Percentiles rank a stretch among this genome's conserved stretches.
These are phyloP conservation scores for Raffaelea deltoideospora DNA, from an alignment of 2,329 filamentous ascomycete species.

Conservation along the genomic window DNA sequence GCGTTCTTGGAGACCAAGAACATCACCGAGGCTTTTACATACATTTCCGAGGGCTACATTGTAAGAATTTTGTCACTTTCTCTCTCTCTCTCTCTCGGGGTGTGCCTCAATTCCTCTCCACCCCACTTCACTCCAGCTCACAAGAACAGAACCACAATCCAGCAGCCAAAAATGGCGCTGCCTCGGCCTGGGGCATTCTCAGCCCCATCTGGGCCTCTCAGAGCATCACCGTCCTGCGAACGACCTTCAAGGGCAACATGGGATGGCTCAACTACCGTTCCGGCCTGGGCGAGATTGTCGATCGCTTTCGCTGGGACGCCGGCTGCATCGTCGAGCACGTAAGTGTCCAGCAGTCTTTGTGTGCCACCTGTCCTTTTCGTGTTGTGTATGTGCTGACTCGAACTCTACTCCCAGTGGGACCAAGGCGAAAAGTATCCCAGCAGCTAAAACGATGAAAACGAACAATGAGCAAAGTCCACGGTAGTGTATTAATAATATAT, in stretches of 20 bases:
- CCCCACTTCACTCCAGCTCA: no score
- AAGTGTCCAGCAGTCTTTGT: slow-evolving; percentile 2
- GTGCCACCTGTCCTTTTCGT: not conserved
- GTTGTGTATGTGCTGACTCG: not conserved
- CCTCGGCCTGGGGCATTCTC: slow-evolving; percentile 12
- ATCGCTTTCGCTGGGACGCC: slow-evolving; percentile 13
- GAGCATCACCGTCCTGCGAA: slow-evolving; percentile 12
- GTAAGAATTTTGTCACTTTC: no score
- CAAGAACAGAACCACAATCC: slow-evolving; percentile 12
- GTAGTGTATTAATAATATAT: no score
- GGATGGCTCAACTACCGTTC: slow-evolving; percentile 13
- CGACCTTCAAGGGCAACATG: slow-evolving; percentile 11
- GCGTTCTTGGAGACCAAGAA: slow-evolving; percentile 13
- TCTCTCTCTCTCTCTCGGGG: no score
- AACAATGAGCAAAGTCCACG: no score
- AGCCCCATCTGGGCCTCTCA: slow-evolving; percentile 12
- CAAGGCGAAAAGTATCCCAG: slow-evolving; percentile 3
- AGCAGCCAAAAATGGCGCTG: slow-evolving; percentile 10
- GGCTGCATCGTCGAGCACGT: slow-evolving; percentile 14
- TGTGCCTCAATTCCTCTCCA: not conserved
- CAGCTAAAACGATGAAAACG: not conserved
- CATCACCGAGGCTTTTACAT: slow-evolving; percentile 12
- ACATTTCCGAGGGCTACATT: slow-evolving; percentile 13
- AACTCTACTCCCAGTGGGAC: slow-evolving; percentile 2
- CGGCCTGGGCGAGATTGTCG: slow-evolving; percentile 11